Percentiles rank a stretch among this genome's conserved stretches.
These are phyloP conservation scores for Pezicula carpinea DNA, from an alignment of 2,329 filamentous ascomycete genomes.

Conservation along the genomic window DNA sequence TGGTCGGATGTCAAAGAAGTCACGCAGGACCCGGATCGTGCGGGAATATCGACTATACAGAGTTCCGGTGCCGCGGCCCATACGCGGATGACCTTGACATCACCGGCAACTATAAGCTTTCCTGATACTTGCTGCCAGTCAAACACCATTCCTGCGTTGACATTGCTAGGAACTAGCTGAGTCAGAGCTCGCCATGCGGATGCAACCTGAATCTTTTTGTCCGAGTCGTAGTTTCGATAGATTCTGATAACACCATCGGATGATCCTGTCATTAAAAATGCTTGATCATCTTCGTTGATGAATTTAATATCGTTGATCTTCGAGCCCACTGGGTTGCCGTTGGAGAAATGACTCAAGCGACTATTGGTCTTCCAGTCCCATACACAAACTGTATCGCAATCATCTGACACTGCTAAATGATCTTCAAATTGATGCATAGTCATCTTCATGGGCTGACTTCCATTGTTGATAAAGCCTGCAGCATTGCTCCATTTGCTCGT, in stretches of 20 bases:
- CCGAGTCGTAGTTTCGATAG: conserved; percentile 84
- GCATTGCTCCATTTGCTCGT: conserved; percentile 83
- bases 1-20: conserved; percentile 95
- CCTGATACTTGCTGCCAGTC: conserved; percentile 99
- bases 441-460: conserved; percentile 85
- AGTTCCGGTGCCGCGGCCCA: conserved; percentile 95
- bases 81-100: conserved; percentile 90
- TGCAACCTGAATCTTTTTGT: conserved; percentile 74
- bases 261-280: conserved; percentile 88
- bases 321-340: conserved; percentile 86
- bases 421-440: conserved; percentile 98
- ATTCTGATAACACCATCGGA: conserved; percentile 93
- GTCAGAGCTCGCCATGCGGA: conserved; percentile 89
- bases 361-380: conserved; percentile 88
- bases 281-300: conserved; percentile 97
- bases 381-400: conserved; percentile 81
- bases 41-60: conserved; percentile 89
- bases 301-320: conserved; percentile 94
- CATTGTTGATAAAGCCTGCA: conserved; percentile 80
- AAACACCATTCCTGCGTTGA: conserved; percentile 92
- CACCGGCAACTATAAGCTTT: conserved; percentile 89
- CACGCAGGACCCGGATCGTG: conserved; percentile 90
- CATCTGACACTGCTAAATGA: conserved; percentile 88
- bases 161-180: conserved; percentile 88
- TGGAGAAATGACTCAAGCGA: conserved; percentile 80